Conservation (phyloP, 2,329 filamentous ascomycete species). For the Hypoxylon sp. region DNA sequence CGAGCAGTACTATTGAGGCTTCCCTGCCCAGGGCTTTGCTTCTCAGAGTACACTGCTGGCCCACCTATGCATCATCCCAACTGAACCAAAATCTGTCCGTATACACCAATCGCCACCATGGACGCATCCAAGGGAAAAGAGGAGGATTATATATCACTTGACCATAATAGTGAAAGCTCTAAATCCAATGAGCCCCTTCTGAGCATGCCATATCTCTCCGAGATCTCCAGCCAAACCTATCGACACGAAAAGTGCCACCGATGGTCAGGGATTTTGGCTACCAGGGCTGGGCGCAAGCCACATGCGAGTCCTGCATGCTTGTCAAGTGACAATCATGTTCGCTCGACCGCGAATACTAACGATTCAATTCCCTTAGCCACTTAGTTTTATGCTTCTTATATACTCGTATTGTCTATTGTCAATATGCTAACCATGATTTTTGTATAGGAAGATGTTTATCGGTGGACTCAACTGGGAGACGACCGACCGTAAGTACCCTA, state of each 20-base stretch:
- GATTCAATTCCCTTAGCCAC: conserved; percentile 18
- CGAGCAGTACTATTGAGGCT: conserved; percentile 51
- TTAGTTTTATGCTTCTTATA: conserved; percentile 14
- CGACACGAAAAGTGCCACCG: no score
- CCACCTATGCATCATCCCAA: conserved; percentile 36
- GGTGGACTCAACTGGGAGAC: conserved; percentile 99
- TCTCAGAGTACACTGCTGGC: conserved; percentile 36
- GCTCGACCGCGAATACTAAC: conserved; percentile 27
- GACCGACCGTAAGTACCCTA: conserved; percentile 80
- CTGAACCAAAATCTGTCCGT: conserved; percentile 36
- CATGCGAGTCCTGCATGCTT: conserved; percentile 32
- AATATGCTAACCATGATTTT: conserved; percentile 39
- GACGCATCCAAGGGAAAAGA: conserved; percentile 25
- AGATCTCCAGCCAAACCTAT: no score
- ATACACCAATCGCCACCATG: conserved; percentile 31
- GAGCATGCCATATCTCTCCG: no score
- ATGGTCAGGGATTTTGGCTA: no score
- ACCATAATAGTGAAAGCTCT: conserved; percentile 31
- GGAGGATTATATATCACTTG: conserved; percentile 35
- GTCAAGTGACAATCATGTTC: conserved; percentile 31
- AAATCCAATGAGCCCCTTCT: conserved; percentile 19
- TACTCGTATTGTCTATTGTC: conserved; percentile 21
- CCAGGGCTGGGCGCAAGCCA: conserved; percentile 30
- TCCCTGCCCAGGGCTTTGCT: conserved; percentile 39
- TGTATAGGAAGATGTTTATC: conserved; percentile 97